Evolutionary conservation across 2,329 filamentous ascomycete genomes (phyloP), one percentile per base, ranked within the genome.

Genomic region (Xylaria multiplex): DNA sequence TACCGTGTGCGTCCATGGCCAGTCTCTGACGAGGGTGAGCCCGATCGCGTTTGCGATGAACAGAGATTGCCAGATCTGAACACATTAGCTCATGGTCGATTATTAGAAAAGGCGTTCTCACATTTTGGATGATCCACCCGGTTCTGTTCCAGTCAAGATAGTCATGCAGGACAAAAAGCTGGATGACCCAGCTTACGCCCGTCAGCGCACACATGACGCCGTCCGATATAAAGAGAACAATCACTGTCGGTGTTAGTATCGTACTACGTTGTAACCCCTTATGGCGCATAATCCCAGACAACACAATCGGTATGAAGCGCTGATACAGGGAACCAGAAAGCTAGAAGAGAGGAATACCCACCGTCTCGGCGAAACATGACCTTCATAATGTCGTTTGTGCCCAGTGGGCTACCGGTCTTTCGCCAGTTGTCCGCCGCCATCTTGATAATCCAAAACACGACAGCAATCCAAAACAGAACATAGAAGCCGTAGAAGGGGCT

Each of bases 401-500:
- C 91, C 53, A 93, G 82, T 1, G 89, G 83, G 62, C 84, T 91
- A 40, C 91, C 91, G 70, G 90, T 85, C n/a, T 82, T 81, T 67
- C 84, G 83, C 83, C 88, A 93, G 73, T 93, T 94, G 46, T 87
- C 83, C 37, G 87, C 86, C 0, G 85, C 89, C 54, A 92, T 88
- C 74, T 88, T 88, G 40, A 91, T 73, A 64, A 93, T 85, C 71
- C 91, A 84, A 49, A 93, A 76, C 6, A 85, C 84, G 68, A 93
- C 88, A 8, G 85, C 84, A 53, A 93, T 84, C 91, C 92, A 94
- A 77, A 93, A 93, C 0, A 95, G 81, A 0, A 89, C 91, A 73
- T 92, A 93, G 80, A 94, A 94, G 35, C 92, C 92, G 75, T 91
- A 88, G 72, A 93, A 94, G 0, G 89, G 89, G 48, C 88, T 92